Base-by-base conservation (phyloP, 2,329 filamentous ascomycete genomes). In the Xylaria sp. region DNA sequence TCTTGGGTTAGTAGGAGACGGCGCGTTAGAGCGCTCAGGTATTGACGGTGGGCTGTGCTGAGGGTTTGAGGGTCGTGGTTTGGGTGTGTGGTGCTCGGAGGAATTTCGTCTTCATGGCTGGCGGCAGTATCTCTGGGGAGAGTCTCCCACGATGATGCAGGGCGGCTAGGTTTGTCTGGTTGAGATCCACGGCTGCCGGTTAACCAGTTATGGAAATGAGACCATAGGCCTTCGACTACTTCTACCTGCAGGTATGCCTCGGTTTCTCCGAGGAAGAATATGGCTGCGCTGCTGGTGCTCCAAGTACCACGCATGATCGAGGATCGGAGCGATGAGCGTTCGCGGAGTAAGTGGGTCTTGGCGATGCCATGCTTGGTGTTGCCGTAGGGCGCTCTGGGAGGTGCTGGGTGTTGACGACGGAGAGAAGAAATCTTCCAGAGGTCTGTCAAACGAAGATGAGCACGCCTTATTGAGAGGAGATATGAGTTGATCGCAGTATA, bases 401-500 rank as follows among this genome's bases (percentile, higher is more conserved):
- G 91, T 4, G 90, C 84, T 7, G 92, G 92, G 74, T 94, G 87
- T 67, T 91, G 89, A 67, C 91, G 86, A 50, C 94, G 86, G 51
- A 96, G 84, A 1, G 88, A 86, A 4, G 89, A 92, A 65, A 91
- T 89, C 74, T 92, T 94, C 94, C 95, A 98, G 1, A 98, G 79
- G 68, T 92, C 88, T 0, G 92, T 91, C 1, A 98, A 83, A 38
- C 91, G 89, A 15, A 97, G 86, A 73, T 97, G 93, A 2, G 93
- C 92, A 61, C 94, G 87, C 55, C 92, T 89, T 66, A 98, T 88
- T 0, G 92, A 91, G 9, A 97, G 80, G 0, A 99, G 84, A 70
- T 97, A 98, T 1, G 92, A 86, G 74, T 96, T 93, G 64, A 97
- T 89, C n/a, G 84, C 84, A 0, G 92, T 91, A 76, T 98, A 99